Evolutionary conservation across 108 stramenopile genomes (phyloP), one percentile per base, ranked within the genome.

Genomic region (Pseudonitzschia multiseries): DNA sequence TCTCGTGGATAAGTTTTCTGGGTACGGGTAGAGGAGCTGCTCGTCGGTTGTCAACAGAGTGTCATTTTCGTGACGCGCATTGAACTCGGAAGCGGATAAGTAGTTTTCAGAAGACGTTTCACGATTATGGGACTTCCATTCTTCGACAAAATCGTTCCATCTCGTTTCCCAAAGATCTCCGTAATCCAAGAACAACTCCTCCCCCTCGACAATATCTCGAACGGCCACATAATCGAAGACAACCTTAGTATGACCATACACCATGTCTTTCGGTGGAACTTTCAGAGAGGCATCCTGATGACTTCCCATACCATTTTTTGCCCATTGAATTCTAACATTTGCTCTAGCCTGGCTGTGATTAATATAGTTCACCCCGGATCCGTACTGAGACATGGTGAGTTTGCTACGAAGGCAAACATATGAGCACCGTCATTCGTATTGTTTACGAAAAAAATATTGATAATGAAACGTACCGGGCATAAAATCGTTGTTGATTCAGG

Each of bases 181-280:
- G 79, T 91, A 91, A 69, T 88, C 74, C 50, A 91, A 66, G 41
- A 86, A 82, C 27, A 91, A 33, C 62, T 91, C 90, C 31, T 91
- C 90, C 0, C 82, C 86, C 57, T 83, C 66, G 22, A 59, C 27
- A 65, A 91, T 89, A 64, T 88, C 78, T 31, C 79, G 65, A 17
- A 77, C 69, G 13, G 90, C 87, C 31, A 86, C 53, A 40, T 81
- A 87, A 5, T 87, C 84, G 36, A 90, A 71, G 2, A 76, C 69
- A 4, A 90, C 32, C 1, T 72, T 75, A 1, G 76, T 32, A 59
- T 71, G 54, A 46, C 42, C 43, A 29, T 61, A 17, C 13, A 61
- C 69, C 72, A 83, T 71, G 14, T 79, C 56, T 26, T 77, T n/a
- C 17, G 84, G 51, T 8, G 76, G 63, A 21, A 69, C 64, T 10